Base-by-base conservation (phyloP, 2,329 filamentous ascomycete species). In the Cytospora chrysosperma region DNA sequence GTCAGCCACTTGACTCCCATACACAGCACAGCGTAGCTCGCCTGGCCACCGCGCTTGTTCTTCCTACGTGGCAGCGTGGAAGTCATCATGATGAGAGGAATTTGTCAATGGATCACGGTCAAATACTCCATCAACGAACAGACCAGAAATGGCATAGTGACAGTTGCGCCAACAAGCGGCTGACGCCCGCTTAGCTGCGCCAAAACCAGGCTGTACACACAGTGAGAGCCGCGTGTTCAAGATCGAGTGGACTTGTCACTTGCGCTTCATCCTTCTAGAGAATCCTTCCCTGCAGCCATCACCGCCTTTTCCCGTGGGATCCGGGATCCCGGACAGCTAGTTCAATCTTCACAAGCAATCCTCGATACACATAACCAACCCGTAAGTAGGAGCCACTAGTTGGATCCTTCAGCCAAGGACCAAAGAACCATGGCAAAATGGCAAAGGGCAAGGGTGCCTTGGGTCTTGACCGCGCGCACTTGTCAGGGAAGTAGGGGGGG, bases 131-230 rank as follows among this genome's bases (percentile, higher is more conserved):
- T n/a, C 9, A 30, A 30, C 28, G 4, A 30, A 30, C 4, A 30
- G 28, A 30, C 28, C n/a, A n/a, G n/a, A n/a, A n/a, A n/a, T 30
- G 28, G 9, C 28, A 30, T 5, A 30, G 4, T 30, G 28, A 30
- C 28, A 62, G 53, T 34, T 53, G 58, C 62, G 59, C n/a, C 59
- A 49, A 59, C 61, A 65, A 62, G 63, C 63, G 63, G 57, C 63
- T 65, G 63, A 43, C 59, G 59, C 63, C 59, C 59, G 59, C 54
- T 47, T 62, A 58, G 59, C 26, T 57, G 58, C 59, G 59, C 57
- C 62, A 63, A 55, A 28, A 21, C 21, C 49, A 26, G n/a, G 15
- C 27, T 34, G n/a, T n/a, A n/a, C n/a, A n/a, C n/a, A n/a, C n/a
- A n/a, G n/a, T 30, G 26, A 10, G n/a, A 53, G 30, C 15, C n/a